Conservation (phyloP, 345 rosid genomes). For the Conringia planisiliqua region DNA sequence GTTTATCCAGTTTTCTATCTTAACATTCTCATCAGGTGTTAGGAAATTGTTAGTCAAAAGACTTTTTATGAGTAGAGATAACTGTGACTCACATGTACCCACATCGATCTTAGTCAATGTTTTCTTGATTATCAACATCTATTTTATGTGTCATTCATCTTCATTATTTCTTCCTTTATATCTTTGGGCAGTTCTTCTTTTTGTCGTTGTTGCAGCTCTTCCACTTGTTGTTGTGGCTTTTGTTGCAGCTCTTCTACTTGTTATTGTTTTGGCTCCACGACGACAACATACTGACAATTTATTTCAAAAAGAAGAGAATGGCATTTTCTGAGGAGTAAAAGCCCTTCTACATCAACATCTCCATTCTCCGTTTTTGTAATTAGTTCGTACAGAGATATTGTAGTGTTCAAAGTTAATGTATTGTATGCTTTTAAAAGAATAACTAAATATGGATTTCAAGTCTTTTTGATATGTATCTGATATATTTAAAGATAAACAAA, state of each 20-base stretch:
- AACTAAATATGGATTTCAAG: too few relatives aligned
- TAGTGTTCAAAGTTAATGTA: too few relatives aligned
- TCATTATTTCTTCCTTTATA: background rate
- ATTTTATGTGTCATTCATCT: slow-evolving; percentile 3
- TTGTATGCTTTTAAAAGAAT: too few relatives aligned
- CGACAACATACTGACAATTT: too few relatives aligned
- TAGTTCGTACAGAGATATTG: too few relatives aligned
- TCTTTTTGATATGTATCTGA: too few relatives aligned
- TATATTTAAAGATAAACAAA: too few relatives aligned
- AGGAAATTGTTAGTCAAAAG: background rate
- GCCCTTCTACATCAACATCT: too few relatives aligned
- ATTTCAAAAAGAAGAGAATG: too few relatives aligned
- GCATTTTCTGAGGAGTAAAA: too few relatives aligned
- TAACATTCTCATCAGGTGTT: background rate
- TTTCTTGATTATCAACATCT: background rate
- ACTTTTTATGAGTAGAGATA: background rate
- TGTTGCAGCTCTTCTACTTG: background rate
- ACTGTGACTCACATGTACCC: background rate
- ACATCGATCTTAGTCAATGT: background rate
- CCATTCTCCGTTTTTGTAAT: too few relatives aligned
- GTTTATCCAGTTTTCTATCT: background rate
- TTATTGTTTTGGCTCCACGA: background rate
- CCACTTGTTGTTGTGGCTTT: background rate
- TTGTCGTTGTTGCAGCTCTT: background rate
- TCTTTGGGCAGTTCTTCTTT: background rate